Evolutionary conservation across 495 filamentous ascomycete species (phyloP), one percentile per base, ranked within the genome.

Genomic region (Xylaria cubensis): DNA sequence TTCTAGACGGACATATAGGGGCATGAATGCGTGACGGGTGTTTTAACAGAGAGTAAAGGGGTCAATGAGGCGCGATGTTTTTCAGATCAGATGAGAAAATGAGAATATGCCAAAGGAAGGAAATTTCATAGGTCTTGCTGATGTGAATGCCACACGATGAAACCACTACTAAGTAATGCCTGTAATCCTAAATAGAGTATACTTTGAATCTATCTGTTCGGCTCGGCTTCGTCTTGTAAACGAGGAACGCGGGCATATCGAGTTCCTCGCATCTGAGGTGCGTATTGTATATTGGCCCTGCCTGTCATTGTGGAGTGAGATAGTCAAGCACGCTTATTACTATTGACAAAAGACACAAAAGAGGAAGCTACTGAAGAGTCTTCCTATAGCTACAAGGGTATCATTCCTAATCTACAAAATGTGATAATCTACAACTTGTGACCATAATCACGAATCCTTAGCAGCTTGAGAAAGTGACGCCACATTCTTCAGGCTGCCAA

Each of bases 401-500:
- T 72, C 61, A 73, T 64, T 17, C 64, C 71, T 51, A 67, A 55
- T 34, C 9, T 67, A 68, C 51, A 70, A 46, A 8, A 32, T 12
- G 32, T n/a, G 41, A 61, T 19, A 66, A 26, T 34, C 29, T 64
- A 48, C 26, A 39, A 24, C 17, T 15, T 15, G 24, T 24, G n/a
- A 36, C 5, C 2, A 48, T 9, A 13, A 26, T 72, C 34, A 73
- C 3, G 53, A 21, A 17, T 68, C 59, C 36, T 77, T 75, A 6
- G 72, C 73, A 32, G 67, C 73, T 39, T 74, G 74, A 17, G 73
- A 74, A 53, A 85, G 69, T 6, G 78, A 82, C 0, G 83, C 79
- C 34, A 94, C 90, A 80, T 93, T 92, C 81, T 90, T 87, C 79
- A 99, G 76, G 68, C 85, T 97, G 17, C 96, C 96, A 85, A 99